These are phyloP conservation scores for Trichoderma oligosporum DNA, from an alignment of 2,329 filamentous ascomycete species.

Conservation along the genomic window DNA sequence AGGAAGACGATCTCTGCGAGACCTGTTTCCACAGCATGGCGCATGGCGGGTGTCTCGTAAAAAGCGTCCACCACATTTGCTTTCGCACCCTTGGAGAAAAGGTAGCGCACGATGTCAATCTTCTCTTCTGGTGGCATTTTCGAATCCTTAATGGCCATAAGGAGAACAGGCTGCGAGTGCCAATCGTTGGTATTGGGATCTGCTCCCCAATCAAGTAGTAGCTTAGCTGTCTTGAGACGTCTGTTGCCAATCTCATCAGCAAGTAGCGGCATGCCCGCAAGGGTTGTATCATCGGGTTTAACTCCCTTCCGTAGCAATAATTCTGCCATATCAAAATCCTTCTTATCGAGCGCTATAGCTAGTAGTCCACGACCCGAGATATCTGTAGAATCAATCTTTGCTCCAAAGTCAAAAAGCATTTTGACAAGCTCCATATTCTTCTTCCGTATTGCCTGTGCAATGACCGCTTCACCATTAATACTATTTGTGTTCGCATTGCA, in stretches of 20 bases:
- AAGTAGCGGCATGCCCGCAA: constrained; percentile 33
- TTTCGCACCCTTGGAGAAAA: constrained; percentile 35
- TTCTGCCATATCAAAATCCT: constrained; percentile 31
- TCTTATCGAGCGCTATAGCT: constrained; percentile 29
- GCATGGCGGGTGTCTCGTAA: constrained; percentile 25
- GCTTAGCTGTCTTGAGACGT: constrained; percentile 31
- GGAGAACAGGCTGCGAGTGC: constrained; percentile 31
- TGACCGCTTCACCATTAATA: constrained; percentile 27
- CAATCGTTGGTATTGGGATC: constrained; percentile 33
- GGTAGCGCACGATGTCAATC: constrained; percentile 27
- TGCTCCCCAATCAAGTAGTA: constrained; percentile 35
- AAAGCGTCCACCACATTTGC: constrained; percentile 28
- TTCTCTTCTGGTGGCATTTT: constrained; percentile 28
- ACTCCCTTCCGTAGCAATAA: constrained; percentile 36
- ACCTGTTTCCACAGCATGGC: constrained; percentile 27
- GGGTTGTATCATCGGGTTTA: constrained; percentile 29
- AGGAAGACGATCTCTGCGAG: constrained; percentile 27
- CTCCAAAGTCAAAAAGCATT: constrained; percentile 35
- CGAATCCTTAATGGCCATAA: constrained; percentile 30
- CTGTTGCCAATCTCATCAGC: constrained; percentile 33
- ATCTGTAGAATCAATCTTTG: constrained; percentile 32
- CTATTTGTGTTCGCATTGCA: constrained; percentile 29
- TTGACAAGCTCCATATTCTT: constrained; percentile 28
- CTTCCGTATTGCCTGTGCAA: constrained; percentile 30
- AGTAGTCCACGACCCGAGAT: constrained; percentile 32